Evolutionary conservation across 129 eudicot species (phyloP), one percentile per base, ranked within the genome.

Genomic region (Ambrosia trifida): DNA sequence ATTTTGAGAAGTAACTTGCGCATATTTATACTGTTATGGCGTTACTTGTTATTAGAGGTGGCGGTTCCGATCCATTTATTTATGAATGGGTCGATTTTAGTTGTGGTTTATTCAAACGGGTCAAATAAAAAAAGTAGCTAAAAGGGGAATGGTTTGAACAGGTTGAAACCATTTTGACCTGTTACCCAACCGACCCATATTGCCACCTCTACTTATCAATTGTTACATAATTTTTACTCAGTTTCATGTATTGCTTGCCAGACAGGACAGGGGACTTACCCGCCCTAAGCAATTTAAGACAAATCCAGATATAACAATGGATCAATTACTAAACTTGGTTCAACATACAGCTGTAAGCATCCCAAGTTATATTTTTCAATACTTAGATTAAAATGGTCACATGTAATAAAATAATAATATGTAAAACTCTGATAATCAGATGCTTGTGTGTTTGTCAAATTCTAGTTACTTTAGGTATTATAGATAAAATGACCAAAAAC

Each of bases 341-440:
- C 96, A 86, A 20, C 70, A 80, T 79, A 92, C 98, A 40, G 94
- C 96, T 70, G 98, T 92, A 60, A 82, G 96, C 85, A 60, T 77
- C 68, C 53, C 30, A 68, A 18, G 9, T 36, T 17, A 24, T 17
- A 35, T 24, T 24, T 24, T 24, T 46, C 46, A 33, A 60, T 33
- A 33, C n/a, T 61, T n/a, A 32, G 12, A 33, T 35, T 33, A 20
- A 35, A 10, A 61, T 61, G 16, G 1, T 30, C 36, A 57, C 38
- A 30, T 31, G 2, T 59, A 59, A 31, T 32, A 12, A 5, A 4
- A 31, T 30, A 59, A 59, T 24, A 11, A 59, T 12, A 5, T 4
- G 18, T 31, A 59, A 30, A 2, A 4, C 35, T 46, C 43, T 7
- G 44, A 7, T 47, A 12, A 47, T 47, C 1, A 46, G 17, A 47